phyloP scores from a whole-genome alignment of 345 rosid genomes.

The Eucalyptus sp. region DNA sequence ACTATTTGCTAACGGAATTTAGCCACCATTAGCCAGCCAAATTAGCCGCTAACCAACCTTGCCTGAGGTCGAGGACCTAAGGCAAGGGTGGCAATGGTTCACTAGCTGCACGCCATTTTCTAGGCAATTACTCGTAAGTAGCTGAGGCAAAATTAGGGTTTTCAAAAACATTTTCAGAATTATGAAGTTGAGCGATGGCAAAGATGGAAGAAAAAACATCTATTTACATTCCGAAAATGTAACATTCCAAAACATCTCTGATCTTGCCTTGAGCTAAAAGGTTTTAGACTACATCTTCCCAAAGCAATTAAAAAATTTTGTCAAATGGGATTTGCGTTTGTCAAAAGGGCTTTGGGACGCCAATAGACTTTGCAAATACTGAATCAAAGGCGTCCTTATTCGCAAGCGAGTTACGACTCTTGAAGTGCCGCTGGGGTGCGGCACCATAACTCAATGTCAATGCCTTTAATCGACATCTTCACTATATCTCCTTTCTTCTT shows the following conservation, averaged over 20 bases:
- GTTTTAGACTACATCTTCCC: too few species aligned
- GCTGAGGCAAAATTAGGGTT: accelerated
- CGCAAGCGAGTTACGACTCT: not conserved
- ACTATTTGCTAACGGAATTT: not conserved
- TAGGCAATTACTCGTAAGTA: accelerated
- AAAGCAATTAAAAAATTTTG: too few species aligned
- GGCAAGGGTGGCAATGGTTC: not conserved
- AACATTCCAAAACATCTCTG: not conserved
- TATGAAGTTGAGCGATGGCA: not conserved
- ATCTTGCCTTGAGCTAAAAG: not conserved
- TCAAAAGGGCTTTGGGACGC: too few species aligned
- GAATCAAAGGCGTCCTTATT: not conserved
- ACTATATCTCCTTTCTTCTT: not conserved
- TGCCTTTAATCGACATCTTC: not conserved
- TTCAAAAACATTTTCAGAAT: accelerated
- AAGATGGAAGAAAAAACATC: not conserved
- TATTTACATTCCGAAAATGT: too few species aligned
- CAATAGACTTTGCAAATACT: too few species aligned
- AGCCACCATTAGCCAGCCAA: not conserved
- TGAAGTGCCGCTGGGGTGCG: not conserved
- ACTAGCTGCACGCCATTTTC: accelerated
- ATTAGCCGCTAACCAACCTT: accelerated
- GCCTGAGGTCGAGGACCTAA: not conserved
- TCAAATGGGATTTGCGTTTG: too few species aligned
- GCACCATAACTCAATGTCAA: not conserved